Percentiles rank a stretch among this genome's conserved stretches.
These are phyloP conservation scores for Dioscorea dumetorum DNA, from an alignment of 106 monocot species.

Conservation along the genomic window DNA sequence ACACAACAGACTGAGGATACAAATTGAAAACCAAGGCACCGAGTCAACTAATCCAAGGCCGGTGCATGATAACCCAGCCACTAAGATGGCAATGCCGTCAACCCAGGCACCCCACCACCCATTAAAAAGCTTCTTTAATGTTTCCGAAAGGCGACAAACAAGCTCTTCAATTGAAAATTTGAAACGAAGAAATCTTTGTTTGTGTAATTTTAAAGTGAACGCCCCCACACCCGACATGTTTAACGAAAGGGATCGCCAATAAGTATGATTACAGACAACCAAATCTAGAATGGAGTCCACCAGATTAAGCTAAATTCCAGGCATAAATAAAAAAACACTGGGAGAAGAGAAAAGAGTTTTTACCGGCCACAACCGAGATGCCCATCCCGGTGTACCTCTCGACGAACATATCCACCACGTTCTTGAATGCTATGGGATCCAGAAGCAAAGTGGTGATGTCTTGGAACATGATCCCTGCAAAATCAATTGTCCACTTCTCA, in stretches of 20 bases:
- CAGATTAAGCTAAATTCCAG: not conserved
- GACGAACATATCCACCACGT: slow-evolving; percentile 11
- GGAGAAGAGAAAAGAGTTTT: not conserved
- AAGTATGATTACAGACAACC: not conserved
- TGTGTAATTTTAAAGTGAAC: not conserved
- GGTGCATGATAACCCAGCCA: not conserved
- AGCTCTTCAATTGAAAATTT: not conserved
- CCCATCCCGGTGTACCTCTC: slow-evolving; percentile 10
- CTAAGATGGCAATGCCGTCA: slow-evolving; percentile 2
- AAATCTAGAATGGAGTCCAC: not conserved
- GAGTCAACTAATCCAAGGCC: not conserved
- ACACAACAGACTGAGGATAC: not conserved
- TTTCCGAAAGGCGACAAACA: not conserved
- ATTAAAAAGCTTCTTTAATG: not conserved
- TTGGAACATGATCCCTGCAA: slow-evolving; percentile 15
- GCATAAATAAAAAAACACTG: not conserved
- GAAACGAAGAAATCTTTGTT: not conserved
- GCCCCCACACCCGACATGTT: slow-evolving; percentile 6
- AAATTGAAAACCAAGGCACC: not conserved
- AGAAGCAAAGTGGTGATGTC: slow-evolving; percentile 19
- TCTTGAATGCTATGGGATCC: slow-evolving; percentile 8
- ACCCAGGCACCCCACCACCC: not conserved
- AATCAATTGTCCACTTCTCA: not conserved
- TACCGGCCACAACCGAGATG: slow-evolving; percentile 15
- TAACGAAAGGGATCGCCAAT: slow-evolving; percentile 2